Evolutionary conservation across 148 eudicot genomes (phyloP).

Genomic region (Simmondsia chinensis): DNA sequence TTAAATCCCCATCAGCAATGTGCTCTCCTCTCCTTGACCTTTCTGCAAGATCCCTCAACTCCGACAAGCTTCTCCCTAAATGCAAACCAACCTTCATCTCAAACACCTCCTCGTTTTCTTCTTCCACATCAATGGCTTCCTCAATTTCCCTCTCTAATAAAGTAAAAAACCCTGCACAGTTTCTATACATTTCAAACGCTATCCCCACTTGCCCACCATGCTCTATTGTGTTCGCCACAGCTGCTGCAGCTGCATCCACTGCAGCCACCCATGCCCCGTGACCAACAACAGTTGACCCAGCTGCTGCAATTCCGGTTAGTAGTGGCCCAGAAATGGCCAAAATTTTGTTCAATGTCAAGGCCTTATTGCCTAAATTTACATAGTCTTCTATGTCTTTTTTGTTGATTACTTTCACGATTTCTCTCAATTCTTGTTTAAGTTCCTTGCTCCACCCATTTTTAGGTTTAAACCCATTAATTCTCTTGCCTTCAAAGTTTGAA

Average conservation of each 20-base stretch:
- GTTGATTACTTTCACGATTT: constrained; percentile 13
- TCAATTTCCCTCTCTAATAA: constrained; percentile 21
- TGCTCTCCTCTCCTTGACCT: too few relatives aligned
- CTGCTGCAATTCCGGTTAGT: constrained; percentile 34
- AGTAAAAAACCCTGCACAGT: constrained; percentile 39
- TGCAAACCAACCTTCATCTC: constrained; percentile 33
- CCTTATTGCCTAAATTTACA: constrained; percentile 35
- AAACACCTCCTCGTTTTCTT: constrained; percentile 23
- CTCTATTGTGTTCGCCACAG: constrained; percentile 33
- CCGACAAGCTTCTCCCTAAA: constrained; percentile 27
- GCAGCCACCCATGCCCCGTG: constrained; percentile 19
- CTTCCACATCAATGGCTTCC: constrained; percentile 9
- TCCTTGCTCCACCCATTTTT: constrained; percentile 25
- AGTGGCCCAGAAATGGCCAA: constrained; percentile 31
- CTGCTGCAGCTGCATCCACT: constrained; percentile 6
- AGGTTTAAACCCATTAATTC: background rate
- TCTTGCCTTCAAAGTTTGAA: background rate
- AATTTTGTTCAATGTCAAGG: constrained; percentile 32
- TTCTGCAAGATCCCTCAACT: constrained; percentile 14
- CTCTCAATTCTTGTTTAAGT: constrained; percentile 29
- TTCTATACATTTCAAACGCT: constrained; percentile 70
- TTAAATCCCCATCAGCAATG: too few relatives aligned
- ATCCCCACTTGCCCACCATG: constrained; percentile 81
- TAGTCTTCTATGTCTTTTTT: constrained; percentile 40
- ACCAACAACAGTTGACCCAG: constrained; percentile 24